phyloP scores from a whole-genome alignment of 345 rosid species.

The Populus pruinosa region DNA sequence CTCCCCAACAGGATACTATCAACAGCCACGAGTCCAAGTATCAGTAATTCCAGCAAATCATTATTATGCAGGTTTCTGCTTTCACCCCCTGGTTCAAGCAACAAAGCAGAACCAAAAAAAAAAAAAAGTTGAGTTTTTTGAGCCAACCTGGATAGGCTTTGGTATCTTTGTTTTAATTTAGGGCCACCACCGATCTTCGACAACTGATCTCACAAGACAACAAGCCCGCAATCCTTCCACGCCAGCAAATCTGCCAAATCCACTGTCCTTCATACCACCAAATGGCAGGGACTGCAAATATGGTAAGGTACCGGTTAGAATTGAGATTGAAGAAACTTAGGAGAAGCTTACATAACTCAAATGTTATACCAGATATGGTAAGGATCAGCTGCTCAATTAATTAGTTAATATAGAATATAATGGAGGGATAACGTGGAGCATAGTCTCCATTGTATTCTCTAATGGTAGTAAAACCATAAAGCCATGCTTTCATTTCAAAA shows the following conservation, averaged over 20 bases:
- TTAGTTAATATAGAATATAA: background rate
- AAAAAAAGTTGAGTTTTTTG: background rate
- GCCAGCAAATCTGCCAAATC: conserved; percentile 94
- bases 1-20: conserved; percentile 83
- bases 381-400: background rate
- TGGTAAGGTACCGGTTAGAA: conserved; percentile 1
- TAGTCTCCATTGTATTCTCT: too few relatives aligned
- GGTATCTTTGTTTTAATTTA: conserved; percentile 82
- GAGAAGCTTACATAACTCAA: background rate
- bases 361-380: background rate
- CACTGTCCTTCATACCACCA: conserved; percentile 96
- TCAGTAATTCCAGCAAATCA: background rate
- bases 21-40: background rate
- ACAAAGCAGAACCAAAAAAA: background rate
- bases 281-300: conserved; percentile 82
- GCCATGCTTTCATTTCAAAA: background rate
- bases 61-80: background rate
- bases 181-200: conserved; percentile 98
- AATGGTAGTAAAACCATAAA: background rate
- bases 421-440: too few relatives aligned
- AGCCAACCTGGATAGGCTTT: conserved; percentile 82
- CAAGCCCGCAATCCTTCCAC: conserved; percentile 93
- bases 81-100: background rate
- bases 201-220: conserved; percentile 91
- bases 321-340: background rate